phyloP scores from a whole-genome alignment of 2,329 filamentous ascomycete genomes.

The Myriosclerotinia scirpicola region DNA sequence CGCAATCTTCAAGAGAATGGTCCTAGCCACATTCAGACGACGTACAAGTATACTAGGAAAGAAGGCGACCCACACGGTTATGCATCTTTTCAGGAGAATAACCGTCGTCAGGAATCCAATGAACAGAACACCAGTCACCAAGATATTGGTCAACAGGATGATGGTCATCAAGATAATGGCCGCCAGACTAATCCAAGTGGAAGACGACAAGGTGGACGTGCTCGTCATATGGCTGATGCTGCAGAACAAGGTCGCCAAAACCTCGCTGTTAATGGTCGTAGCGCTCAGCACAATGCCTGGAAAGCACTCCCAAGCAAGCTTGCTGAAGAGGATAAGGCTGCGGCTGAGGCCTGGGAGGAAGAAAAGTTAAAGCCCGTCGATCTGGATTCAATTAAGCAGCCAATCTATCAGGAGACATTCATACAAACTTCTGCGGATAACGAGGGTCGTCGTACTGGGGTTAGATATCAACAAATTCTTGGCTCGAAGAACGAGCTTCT shows the following conservation, averaged over 20 bases:
- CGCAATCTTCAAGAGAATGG: constrained; percentile 10
- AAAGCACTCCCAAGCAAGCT: constrained; percentile 32
- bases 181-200: neutral
- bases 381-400: constrained; percentile 26
- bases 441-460: constrained; percentile 38
- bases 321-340: constrained; percentile 34
- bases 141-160: constrained; percentile 1
- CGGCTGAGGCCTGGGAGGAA: constrained; percentile 28
- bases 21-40: constrained; percentile 1
- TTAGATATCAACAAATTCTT: constrained; percentile 25
- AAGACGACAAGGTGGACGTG: constrained; percentile 4
- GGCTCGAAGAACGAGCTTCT: constrained; percentile 17
- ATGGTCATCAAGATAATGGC: neutral
- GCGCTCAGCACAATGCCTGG: constrained; percentile 33
- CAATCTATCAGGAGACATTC: constrained; percentile 37
- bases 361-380: constrained; percentile 21
- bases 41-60: constrained; percentile 7
- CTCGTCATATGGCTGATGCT: constrained; percentile 13
- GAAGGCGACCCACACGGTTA: constrained; percentile 10
- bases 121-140: neutral
- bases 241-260: constrained; percentile 13
- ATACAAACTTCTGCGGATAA: constrained; percentile 36
- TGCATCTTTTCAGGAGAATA: constrained; percentile 1
- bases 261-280: constrained; percentile 2
- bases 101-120: neutral